These are phyloP conservation scores for Conticribra weissflogii DNA, from an alignment of 108 stramenopile genomes.

Conservation along the genomic window DNA sequence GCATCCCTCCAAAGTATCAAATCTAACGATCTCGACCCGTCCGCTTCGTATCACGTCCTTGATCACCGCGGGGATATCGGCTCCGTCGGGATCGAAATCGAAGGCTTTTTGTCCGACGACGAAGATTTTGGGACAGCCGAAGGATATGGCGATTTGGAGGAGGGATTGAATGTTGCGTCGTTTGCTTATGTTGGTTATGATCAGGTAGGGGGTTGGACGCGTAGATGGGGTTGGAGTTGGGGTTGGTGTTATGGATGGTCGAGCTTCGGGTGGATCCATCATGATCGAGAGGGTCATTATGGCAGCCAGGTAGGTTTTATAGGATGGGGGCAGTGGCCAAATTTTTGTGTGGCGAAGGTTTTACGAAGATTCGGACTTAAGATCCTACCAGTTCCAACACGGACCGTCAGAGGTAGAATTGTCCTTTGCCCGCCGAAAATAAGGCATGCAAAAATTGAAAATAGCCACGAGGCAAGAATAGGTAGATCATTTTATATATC, in stretches of 20 bases:
- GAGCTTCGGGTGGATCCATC: no score
- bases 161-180: conserved; percentile 64
- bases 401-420: no score
- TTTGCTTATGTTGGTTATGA: conserved; percentile 82
- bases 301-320: no score
- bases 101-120: conserved; percentile 77
- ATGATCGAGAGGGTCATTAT: no score
- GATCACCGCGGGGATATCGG: conserved; percentile 22
- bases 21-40: conserved; percentile 47
- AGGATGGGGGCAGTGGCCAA: no score
- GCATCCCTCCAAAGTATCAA: conserved; percentile 74
- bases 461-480: no score
- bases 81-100: conserved; percentile 36
- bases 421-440: no score
- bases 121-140: conserved; percentile 63
- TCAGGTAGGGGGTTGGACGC: conserved; percentile 54
- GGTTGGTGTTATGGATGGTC: conserved; percentile 4
- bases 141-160: conserved; percentile 65
- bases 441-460: no score
- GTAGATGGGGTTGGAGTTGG: conserved; percentile 10
- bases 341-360: no score
- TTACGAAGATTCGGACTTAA: no score
- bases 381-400: no score
- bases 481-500: no score
- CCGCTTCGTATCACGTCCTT: conserved; percentile 21